Percentiles rank a stretch among this genome's conserved stretches.
Evolutionary conservation across 805 yeast genomes (phyloP).

Genomic region (Cyberlindnera nakhonratchasimensis): DNA sequence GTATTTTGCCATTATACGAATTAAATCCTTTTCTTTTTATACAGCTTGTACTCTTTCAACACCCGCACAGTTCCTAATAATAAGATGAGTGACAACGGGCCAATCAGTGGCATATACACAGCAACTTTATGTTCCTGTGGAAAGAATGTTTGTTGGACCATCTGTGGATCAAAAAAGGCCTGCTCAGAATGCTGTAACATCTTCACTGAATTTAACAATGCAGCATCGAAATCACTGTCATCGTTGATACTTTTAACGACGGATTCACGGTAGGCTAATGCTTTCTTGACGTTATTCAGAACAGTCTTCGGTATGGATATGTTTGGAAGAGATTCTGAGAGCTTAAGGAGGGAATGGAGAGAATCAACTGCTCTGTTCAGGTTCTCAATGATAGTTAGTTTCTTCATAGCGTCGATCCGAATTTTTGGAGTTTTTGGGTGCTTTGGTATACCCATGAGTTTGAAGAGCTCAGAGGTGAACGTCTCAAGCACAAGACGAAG

Average conservation of each 20-base stretch:
- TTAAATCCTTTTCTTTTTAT: constrained; percentile 17
- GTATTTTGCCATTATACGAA: too few species aligned
- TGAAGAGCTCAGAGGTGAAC: constrained; percentile 73
- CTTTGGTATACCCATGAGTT: constrained; percentile 65
- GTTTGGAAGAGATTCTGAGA: constrained; percentile 64
- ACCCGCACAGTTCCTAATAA: constrained; percentile 48
- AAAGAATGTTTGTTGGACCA: constrained; percentile 93
- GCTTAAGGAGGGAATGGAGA: constrained; percentile 64
- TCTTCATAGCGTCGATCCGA: constrained; percentile 62
- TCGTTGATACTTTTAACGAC: constrained; percentile 29
- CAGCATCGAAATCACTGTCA: constrained; percentile 39
- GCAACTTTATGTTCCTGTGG: constrained; percentile 96
- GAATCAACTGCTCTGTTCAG: constrained; percentile 63
- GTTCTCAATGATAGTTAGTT: constrained; percentile 57
- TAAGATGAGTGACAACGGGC: constrained; percentile 74
- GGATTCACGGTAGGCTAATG: constrained; percentile 40
- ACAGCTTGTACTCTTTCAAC: constrained; percentile 34
- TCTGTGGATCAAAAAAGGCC: constrained; percentile 90
- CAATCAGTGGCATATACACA: constrained; percentile 84
- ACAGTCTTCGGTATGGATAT: constrained; percentile 84
- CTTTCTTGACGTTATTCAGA: constrained; percentile 47
- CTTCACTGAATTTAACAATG: constrained; percentile 54
- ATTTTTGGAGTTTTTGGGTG: constrained; percentile 55
- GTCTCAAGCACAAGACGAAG: constrained; percentile 58
- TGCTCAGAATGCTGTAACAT: constrained; percentile 38